A percentile compares a stretch with the other conserved stretches of the same genome.
phyloP scores from a whole-genome alignment of 306 rosid genomes.

The Ochetophila trinervis region DNA sequence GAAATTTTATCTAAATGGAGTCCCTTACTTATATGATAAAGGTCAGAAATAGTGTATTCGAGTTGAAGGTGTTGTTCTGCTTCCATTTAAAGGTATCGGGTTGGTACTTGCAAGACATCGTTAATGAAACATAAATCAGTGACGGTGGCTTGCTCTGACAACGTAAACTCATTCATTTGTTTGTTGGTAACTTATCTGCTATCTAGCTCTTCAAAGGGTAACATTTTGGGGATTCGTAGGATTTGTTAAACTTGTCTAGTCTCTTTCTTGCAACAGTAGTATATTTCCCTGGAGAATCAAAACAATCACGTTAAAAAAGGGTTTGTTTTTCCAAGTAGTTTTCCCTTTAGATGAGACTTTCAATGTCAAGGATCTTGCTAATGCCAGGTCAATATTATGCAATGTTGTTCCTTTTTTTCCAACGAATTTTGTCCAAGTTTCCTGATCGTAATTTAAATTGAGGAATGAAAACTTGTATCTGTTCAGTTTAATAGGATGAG shows the following conservation, averaged over 20 bases:
- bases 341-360: no score
- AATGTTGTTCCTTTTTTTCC: not conserved
- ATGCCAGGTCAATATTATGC: not conserved
- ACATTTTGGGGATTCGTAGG: no score
- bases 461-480: not conserved
- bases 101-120: no score
- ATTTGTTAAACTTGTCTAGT: not conserved
- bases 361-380: not conserved
- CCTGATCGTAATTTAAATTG: no score
- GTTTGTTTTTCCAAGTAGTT: no score
- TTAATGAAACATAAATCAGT: not conserved
- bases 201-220: no score
- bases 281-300: no score
- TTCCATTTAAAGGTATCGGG: no score
- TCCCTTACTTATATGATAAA: not conserved
- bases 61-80: not conserved
- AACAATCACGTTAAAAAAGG: no score
- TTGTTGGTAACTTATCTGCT: no score
- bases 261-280: not conserved
- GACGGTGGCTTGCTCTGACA: not conserved
- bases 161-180: not conserved
- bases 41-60: not conserved
- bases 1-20: not conserved
- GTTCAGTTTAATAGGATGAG: not conserved
- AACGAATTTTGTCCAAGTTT: no score